Evolutionary conservation across 2,329 filamentous ascomycete genomes (phyloP), one percentile per base, ranked within the genome.

Genomic region (Fonsecaea erecta): DNA sequence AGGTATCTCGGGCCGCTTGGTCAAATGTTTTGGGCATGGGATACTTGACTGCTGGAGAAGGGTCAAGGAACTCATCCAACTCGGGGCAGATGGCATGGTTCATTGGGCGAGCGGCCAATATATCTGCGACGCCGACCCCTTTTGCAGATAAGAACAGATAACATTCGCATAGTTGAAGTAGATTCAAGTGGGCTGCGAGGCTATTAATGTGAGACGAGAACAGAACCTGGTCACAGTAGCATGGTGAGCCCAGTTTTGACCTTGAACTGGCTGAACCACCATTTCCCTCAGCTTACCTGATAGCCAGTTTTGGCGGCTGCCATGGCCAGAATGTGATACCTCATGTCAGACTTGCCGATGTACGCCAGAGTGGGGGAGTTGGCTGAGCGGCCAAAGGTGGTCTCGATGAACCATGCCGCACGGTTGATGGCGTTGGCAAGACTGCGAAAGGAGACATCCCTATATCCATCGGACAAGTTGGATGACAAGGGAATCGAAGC

Each of bases 131-230:
- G n/a, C 51, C 37, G 12, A 59, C 40, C 5, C 56, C 56, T 18
- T 46, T n/a, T 48, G 56, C 26, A 59, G 56, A 59, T 5, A 59
- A 26, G n/a, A 59, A 59, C 6, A 37, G 16, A 24, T 48, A 14
- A 18, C 56, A 59, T 8, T 59, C 16, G 40, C 56, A 59, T 14
- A 51, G 56, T 24, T 51, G 37, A 9, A 59, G 37, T 9, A 59
- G 56, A 43, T 59, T 59, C 21, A 59, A 43, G 30, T 59, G 56
- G 16, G 56, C 56, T 3, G 56, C 24, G 14, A 59, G 56, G 40
- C 56, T 59, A 26, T 59, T 59, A 40, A 59, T 48, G n/a, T 59
- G 56, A 34, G 56, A 59, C 2, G 56, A 59, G n/a, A 59, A 59
- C 14, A 59, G 56, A 14, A 59, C 26, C 56, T 59, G 28, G 3